Base-by-base conservation (phyloP, 345 rosid genomes). In the Salix dunnii region DNA sequence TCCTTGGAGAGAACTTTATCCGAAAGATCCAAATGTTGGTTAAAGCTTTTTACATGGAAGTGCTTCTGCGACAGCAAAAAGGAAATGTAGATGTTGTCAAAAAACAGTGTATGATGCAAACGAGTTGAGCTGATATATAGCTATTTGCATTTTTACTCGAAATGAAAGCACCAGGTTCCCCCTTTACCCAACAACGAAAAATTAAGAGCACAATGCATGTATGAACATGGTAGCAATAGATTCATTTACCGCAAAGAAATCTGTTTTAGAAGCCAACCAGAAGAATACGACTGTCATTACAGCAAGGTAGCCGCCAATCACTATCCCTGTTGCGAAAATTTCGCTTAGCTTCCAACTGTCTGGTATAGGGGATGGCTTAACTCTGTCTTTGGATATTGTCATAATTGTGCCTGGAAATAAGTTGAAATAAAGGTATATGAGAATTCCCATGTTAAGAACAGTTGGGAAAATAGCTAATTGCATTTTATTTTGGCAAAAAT, bases 341-440 rank as follows among this genome's bases (percentile, higher is more conserved):
- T 94, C 97, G 27, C 88, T 90, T 68, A 94, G 92, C 81, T 91
- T 94, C 98, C 97, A 94, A 72, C 94, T 85, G 75, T 94, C 97
- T 53, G 98, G 98, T 38, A 80, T 46, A 8, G 98, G 97, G 5
- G 97, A 92, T 76, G 97, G 94, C 84, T 90, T 92, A 63, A 94
- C 96, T 84, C 94, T 90, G 79, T 94, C 98, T 76, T 91, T 94
- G 46, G 98, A 94, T 76, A 94, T 94, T 64, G 97, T 94, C 98
- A 94, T 90, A 43, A 94, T 94, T 53, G 96, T 92, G 20, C 98
- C 94, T 90, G 49, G 43, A 68, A 76, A 51, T 3, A 55, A 33
- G 27, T 72, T 13, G 38, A 76, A 11, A 65, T 9, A 55, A 53
- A 70, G 38, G 18, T 70, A 61, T 7, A n/a, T 21, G 30, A 10